Percentiles rank a stretch among this genome's conserved stretches.
These are phyloP conservation scores for Zalaria sp. DNA, from an alignment of 2,329 filamentous ascomycete genomes.

Conservation along the genomic window DNA sequence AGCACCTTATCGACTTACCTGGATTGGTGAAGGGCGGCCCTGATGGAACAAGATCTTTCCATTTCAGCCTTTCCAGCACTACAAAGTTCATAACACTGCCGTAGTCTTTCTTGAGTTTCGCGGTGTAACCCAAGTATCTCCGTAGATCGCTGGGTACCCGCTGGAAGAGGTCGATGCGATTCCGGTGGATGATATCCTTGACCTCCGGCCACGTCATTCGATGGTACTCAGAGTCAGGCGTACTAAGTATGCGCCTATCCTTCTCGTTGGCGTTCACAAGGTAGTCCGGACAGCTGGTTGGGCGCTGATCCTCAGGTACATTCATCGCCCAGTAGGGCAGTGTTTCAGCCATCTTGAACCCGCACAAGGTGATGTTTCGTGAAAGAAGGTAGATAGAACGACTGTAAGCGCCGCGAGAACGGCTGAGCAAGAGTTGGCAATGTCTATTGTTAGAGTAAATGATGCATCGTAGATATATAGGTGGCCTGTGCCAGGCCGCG, in stretches of 20 bases:
- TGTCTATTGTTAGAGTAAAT: no score
- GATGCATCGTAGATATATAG: no score
- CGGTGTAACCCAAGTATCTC: slow-evolving; percentile 60
- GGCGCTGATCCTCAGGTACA: slow-evolving; percentile 47
- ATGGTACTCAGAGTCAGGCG: slow-evolving; percentile 51
- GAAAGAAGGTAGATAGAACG: neutral
- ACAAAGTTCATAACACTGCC: slow-evolving; percentile 72
- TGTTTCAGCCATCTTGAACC: neutral
- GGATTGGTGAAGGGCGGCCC: slow-evolving; percentile 29
- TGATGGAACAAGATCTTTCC: slow-evolving; percentile 37
- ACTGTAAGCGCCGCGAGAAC: no score
- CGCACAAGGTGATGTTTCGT: no score
- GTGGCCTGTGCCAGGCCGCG: no score
- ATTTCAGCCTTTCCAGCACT: slow-evolving; percentile 53
- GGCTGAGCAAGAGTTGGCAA: no score
- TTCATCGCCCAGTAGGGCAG: slow-evolving; percentile 76
- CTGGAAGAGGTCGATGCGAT: slow-evolving; percentile 63
- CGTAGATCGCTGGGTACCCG: slow-evolving; percentile 63
- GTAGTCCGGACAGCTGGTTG: slow-evolving; percentile 56
- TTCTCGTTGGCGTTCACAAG: slow-evolving; percentile 51
- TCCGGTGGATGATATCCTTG: slow-evolving; percentile 44
- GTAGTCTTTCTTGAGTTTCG: slow-evolving; percentile 48
- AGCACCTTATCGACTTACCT: slow-evolving; percentile 15
- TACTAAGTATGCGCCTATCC: slow-evolving; percentile 55
- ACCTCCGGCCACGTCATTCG: slow-evolving; percentile 58